A percentile compares a stretch with the other conserved stretches of the same genome.
Evolutionary conservation across 257 asterid genomes (phyloP).

Genomic region (Penstemon davidsonii): DNA sequence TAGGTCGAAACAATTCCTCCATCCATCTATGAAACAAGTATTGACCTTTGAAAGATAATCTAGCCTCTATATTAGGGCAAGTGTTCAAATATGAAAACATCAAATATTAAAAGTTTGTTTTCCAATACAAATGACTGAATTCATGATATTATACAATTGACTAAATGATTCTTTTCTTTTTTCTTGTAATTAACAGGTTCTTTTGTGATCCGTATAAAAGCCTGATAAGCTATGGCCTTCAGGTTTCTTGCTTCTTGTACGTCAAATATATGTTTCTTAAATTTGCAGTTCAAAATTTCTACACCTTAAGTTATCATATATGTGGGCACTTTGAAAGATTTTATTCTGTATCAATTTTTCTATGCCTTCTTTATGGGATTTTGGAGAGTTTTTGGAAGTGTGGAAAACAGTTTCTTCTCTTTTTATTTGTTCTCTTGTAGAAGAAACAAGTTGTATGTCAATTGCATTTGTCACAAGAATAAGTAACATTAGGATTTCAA

Average conservation of each 20-base stretch:
- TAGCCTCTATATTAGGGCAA: not conserved
- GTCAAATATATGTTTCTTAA: not conserved
- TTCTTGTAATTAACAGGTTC: slow-evolving; percentile 50
- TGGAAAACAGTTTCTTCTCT: not conserved
- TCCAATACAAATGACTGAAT: not conserved
- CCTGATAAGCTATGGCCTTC: slow-evolving; percentile 37
- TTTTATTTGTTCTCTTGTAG: not conserved
- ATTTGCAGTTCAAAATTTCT: slow-evolving; percentile 2
- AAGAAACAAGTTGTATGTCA: not conserved
- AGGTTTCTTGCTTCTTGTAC: slow-evolving; percentile 17
- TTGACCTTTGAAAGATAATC: not conserved
- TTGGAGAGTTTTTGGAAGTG: not conserved
- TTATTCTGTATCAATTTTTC: not conserved
- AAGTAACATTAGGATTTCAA: not conserved
- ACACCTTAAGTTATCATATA: not conserved
- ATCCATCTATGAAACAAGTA: not conserved
- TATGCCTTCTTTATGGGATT: not conserved
- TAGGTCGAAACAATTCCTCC: not conserved
- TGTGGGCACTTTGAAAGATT: not conserved
- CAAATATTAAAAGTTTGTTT: not conserved
- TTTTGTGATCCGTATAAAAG: slow-evolving; percentile 65
- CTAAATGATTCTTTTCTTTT: slow-evolving; percentile 11
- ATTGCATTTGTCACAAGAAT: not conserved
- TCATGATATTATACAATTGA: not conserved
- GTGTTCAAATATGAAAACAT: not conserved